A percentile compares a stretch with the other conserved stretches of the same genome.
Evolutionary conservation across 140 eudicot species (phyloP).

Genomic region (Stevia rebaudiana): DNA sequence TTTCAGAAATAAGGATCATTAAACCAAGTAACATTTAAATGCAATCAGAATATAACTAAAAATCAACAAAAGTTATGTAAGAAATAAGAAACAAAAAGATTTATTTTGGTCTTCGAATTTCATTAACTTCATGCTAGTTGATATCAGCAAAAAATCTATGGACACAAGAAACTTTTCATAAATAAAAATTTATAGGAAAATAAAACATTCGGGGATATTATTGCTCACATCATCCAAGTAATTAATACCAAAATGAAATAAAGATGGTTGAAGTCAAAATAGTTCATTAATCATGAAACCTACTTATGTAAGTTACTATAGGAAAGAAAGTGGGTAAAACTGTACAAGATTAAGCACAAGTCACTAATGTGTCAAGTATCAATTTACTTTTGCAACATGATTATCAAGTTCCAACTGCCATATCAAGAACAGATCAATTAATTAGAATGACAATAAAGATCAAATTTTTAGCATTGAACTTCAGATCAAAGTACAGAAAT

Average conservation of each 20-base stretch:
- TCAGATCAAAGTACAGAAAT: neutral
- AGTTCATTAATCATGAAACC: neutral
- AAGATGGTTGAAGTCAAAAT: neutral
- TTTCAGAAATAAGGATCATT: neutral
- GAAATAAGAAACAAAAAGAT: neutral
- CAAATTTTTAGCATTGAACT: neutral
- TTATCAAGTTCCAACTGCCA: neutral
- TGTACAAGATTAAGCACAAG: neutral
- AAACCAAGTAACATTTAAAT: neutral
- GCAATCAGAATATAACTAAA: neutral
- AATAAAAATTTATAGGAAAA: neutral
- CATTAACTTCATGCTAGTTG: neutral
- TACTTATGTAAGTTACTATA: neutral
- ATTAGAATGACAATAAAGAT: neutral
- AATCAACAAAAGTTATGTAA: neutral
- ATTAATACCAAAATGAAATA: neutral
- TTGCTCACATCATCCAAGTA: neutral
- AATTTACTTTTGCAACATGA: neutral
- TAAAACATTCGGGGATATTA: neutral
- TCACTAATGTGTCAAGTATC: neutral
- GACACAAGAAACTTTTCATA: neutral
- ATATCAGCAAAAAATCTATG: neutral
- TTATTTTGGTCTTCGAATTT: neutral
- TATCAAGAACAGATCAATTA: neutral
- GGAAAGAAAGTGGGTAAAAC: neutral